Conservation (phyloP, 345 rosid genomes). For the Turnera subulata region DNA sequence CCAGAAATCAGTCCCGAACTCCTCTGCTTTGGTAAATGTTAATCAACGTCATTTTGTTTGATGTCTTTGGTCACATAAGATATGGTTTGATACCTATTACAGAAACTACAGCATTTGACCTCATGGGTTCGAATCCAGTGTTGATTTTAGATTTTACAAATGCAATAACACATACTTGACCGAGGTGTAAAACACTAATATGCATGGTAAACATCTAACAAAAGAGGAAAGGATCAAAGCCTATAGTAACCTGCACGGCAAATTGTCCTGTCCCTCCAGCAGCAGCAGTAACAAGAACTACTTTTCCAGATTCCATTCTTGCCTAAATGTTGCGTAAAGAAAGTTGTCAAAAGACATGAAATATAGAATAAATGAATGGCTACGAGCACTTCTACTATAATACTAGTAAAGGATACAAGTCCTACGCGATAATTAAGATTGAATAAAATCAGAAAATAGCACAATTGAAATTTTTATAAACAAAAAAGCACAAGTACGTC, state of each 20-base stretch:
- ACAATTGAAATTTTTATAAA: neutral
- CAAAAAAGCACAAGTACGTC: neutral
- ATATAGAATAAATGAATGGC: neutral
- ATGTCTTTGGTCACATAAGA: too few species aligned
- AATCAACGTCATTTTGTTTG: too few species aligned
- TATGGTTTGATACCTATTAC: too few species aligned
- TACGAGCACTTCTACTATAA: neutral
- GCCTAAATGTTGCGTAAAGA: conserved; percentile 44
- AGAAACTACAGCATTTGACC: too few species aligned
- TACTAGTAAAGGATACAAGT: neutral
- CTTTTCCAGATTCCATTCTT: conserved; percentile 74
- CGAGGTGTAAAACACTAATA: too few species aligned
- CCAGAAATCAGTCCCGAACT: too few species aligned
- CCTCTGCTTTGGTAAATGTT: too few species aligned
- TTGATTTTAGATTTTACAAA: too few species aligned
- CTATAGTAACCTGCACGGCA: conserved; percentile 75
- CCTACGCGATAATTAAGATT: neutral
- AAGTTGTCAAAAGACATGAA: conserved; percentile 11
- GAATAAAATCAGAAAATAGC: neutral
- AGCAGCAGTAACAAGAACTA: conserved; percentile 93
- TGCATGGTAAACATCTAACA: too few species aligned
- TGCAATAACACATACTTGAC: too few species aligned
- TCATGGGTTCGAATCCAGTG: too few species aligned
- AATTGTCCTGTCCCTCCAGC: conserved; percentile 99
- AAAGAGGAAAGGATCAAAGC: too few species aligned